phyloP scores from a whole-genome alignment of 768 basidiomycete species.

The Amanita pallidorosea region DNA sequence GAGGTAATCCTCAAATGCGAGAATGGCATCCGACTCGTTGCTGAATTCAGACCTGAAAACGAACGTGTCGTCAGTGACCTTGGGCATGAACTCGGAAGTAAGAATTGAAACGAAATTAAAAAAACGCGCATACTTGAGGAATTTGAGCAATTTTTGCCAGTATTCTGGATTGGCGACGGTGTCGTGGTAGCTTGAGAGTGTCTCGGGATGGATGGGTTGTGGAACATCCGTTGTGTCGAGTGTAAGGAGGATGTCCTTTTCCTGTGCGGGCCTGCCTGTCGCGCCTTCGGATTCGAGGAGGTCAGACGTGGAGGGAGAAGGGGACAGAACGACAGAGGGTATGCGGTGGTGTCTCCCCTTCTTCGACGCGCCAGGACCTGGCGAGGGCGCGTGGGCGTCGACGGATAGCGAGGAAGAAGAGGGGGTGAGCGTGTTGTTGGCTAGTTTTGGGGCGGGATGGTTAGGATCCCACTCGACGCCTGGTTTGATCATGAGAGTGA shows the following conservation, averaged over 20 bases:
- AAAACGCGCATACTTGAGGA: constrained; percentile 42
- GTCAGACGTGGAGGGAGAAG: constrained; percentile 51
- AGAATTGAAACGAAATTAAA: no score
- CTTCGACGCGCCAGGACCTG: constrained; percentile 12
- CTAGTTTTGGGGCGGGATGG: constrained; percentile 19
- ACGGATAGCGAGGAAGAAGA: constrained; percentile 11
- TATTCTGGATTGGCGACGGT: constrained; percentile 71
- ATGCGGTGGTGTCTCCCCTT: constrained; percentile 50
- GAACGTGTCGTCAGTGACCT: background rate
- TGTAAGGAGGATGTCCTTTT: constrained; percentile 59
- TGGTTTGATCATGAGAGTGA: constrained; percentile 84
- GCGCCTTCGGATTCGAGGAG: background rate
- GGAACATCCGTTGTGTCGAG: constrained; percentile 42
- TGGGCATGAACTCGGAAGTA: background rate
- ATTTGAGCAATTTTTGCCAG: constrained; percentile 61
- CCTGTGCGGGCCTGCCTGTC: constrained; percentile 17
- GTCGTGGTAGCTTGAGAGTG: constrained; percentile 47
- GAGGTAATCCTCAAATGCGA: constrained; percentile 83
- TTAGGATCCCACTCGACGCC: constrained; percentile 54
- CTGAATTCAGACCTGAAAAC: constrained; percentile 46
- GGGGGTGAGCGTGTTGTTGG: constrained; percentile 12
- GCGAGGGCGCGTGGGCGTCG: constrained; percentile 17
- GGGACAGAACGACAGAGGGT: constrained; percentile 71
- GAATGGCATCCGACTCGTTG: constrained; percentile 49
- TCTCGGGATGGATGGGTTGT: constrained; percentile 31